Base-by-base conservation (phyloP, 768 basidiomycete genomes). In the Coprinellus aureogranulatus region DNA sequence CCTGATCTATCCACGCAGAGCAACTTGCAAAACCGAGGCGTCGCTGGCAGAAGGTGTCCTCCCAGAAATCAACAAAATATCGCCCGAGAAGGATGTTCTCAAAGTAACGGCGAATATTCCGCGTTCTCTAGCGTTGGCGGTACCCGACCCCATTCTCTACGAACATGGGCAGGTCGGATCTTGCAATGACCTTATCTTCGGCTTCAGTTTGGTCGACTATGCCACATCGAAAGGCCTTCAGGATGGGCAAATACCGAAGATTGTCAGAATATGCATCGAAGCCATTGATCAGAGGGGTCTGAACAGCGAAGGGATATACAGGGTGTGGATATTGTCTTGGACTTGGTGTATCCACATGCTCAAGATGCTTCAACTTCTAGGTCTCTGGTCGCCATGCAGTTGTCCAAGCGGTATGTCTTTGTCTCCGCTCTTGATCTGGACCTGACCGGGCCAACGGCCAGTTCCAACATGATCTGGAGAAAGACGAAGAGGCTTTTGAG, bases 101-200 rank as follows among this genome's bases (percentile, higher is more conserved):
- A 80, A 80, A 51, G 62, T 91, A 53, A 74, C 80, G 34, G 70
- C 79, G 6, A 72, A 78, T 55, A 85, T 87, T 59, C 82, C 85
- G 10, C 84, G 83, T 31, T 81, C 86, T 16, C 70, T 92, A 51
- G 79, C 83, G 2, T 80, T 80, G 27, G 79, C 86, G 16, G 86
- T 84, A 52, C 91, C 89, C 18, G 85, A 85, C 59, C 86, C 85
- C 12, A 78, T 86, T 37, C 73, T 90, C 64, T 93, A 94, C 71
- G 80, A 89, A 64, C 87, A 90, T 66, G 88, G 83, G 55, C 77
- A 81, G 59, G 89, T 96, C 25, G 94, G 94, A 25, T 85, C 87
- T 67, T 97, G 94, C 66, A 83, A 81, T 53, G 93, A 95, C 70
- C 72, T 97, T 25, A 90, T 95, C 31, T 97, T 96, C 67, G 94